Conservation (phyloP, 176 grass and related monocot genomes). For the Tillandsia fasciculata region DNA sequence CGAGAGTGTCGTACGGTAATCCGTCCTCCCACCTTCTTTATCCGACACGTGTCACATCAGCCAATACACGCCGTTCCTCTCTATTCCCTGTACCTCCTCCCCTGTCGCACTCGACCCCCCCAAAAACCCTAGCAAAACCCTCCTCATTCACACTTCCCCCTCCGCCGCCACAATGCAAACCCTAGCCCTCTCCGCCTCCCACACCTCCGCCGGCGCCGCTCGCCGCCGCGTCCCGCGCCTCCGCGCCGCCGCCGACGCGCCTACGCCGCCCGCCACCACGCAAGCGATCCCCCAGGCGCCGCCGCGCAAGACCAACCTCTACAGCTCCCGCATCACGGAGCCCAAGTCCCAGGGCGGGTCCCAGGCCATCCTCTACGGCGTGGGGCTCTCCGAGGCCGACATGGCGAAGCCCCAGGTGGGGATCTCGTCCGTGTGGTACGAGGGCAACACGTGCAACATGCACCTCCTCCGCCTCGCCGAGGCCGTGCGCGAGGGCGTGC, state of each 20-base stretch:
- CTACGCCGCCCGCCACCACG: slow-evolving; percentile 19
- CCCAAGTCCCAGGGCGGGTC: slow-evolving; percentile 96
- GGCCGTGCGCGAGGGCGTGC: slow-evolving; percentile 67
- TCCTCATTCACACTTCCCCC: background rate
- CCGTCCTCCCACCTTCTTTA: too few relatives aligned
- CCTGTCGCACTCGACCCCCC: too few relatives aligned
- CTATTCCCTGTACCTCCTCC: too few relatives aligned
- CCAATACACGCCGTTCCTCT: too few relatives aligned
- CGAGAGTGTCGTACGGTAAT: too few relatives aligned
- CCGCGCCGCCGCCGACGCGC: slow-evolving; percentile 24
- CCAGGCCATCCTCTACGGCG: slow-evolving; percentile 91
- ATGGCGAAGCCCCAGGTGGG: slow-evolving; percentile 85
- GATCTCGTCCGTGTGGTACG: slow-evolving; percentile 95
- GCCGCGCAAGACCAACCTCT: slow-evolving; percentile 56
- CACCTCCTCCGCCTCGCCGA: slow-evolving; percentile 80
- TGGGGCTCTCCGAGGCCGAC: slow-evolving; percentile 86
- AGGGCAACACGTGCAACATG: slow-evolving; percentile 99
- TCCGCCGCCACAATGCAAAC: slow-evolving; percentile 54
- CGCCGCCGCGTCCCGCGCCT: slow-evolving; percentile 17
- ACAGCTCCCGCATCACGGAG: slow-evolving; percentile 89
- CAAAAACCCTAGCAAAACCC: background rate
- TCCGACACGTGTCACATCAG: too few relatives aligned
- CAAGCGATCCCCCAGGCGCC: background rate
- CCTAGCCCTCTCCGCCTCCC: slow-evolving; percentile 31
- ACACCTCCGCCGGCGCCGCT: slow-evolving; percentile 4